phyloP scores from a whole-genome alignment of 148 eudicot genomes.

The Nyssa sinensis region DNA sequence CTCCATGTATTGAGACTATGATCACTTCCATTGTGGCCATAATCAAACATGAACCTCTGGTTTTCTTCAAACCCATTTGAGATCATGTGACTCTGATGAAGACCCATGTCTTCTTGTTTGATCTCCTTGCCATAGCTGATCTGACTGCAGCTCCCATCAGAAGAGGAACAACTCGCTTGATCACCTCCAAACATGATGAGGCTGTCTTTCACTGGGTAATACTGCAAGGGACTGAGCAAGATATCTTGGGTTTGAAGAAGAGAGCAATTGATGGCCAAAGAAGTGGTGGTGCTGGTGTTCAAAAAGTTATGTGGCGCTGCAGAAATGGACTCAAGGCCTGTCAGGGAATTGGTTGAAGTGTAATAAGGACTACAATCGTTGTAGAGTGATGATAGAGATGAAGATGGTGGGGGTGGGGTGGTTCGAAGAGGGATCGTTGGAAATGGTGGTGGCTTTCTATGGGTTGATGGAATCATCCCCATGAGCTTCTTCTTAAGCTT shows the following conservation, averaged over 20 bases:
- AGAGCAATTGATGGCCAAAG: constrained; percentile 9
- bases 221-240: constrained; percentile 11
- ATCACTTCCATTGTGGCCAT: constrained; percentile 7
- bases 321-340: constrained; percentile 12
- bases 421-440: not conserved
- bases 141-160: constrained; percentile 39
- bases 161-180: constrained; percentile 36
- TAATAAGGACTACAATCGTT: constrained; percentile 17
- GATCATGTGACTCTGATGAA: constrained; percentile 2
- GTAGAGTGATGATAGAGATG: constrained; percentile 4
- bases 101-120: constrained; percentile 30
- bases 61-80: constrained; percentile 21
- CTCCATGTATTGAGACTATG: not conserved
- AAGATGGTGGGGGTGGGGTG: constrained; percentile 2
- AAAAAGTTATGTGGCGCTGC: constrained; percentile 19
- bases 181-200: constrained; percentile 35
- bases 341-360: constrained; percentile 6
- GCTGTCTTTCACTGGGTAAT: constrained; percentile 12
- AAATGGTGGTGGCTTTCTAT: constrained; percentile 5
- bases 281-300: constrained; percentile 12
- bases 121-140: constrained; percentile 27
- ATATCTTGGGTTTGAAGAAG: constrained; percentile 23
- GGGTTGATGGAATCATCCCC: constrained; percentile 21
- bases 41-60: constrained; percentile 30
- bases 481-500: constrained; percentile 53